Percentiles rank a stretch among this genome's conserved stretches.
phyloP scores from a whole-genome alignment of 495 filamentous ascomycete genomes.

The Hypoxylon fuscum region DNA sequence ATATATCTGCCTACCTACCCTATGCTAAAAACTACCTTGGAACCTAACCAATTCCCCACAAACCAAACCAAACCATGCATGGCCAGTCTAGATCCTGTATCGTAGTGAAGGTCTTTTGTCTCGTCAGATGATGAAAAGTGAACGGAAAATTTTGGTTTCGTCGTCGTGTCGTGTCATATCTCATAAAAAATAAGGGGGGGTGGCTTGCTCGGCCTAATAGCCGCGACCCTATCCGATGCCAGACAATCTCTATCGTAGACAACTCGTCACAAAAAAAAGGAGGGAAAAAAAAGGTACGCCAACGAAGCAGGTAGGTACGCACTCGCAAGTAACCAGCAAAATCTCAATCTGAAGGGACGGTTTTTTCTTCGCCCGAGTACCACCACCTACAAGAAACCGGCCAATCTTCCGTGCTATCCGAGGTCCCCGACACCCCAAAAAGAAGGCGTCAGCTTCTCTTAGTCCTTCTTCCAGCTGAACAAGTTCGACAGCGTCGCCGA shows the following conservation, averaged over 20 bases:
- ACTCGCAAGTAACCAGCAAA: no score
- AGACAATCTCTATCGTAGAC: no score
- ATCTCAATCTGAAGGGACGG: no score
- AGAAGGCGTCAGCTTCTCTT: constrained; percentile 1
- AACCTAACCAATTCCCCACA: background rate
- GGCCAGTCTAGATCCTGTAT: constrained; percentile 29
- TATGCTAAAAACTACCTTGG: background rate
- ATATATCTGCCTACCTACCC: background rate
- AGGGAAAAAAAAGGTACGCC: no score
- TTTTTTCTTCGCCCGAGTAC: no score
- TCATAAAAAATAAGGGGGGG: constrained; percentile 15
- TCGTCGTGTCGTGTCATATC: constrained; percentile 1
- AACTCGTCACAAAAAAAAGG: no score
- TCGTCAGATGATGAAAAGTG: background rate
- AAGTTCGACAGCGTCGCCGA: constrained; percentile 39
- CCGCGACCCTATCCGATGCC: no score
- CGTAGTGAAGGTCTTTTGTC: constrained; percentile 14
- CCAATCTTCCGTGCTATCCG: no score
- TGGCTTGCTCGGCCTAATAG: no score
- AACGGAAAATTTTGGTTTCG: background rate
- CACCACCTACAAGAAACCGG: no score
- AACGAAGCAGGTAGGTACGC: no score
- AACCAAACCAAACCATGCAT: constrained; percentile 22
- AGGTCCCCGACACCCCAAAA: background rate
- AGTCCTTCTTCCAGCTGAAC: constrained; percentile 43